Evolutionary conservation across 148 eudicot genomes (phyloP).

Genomic region (Cornus florida): DNA sequence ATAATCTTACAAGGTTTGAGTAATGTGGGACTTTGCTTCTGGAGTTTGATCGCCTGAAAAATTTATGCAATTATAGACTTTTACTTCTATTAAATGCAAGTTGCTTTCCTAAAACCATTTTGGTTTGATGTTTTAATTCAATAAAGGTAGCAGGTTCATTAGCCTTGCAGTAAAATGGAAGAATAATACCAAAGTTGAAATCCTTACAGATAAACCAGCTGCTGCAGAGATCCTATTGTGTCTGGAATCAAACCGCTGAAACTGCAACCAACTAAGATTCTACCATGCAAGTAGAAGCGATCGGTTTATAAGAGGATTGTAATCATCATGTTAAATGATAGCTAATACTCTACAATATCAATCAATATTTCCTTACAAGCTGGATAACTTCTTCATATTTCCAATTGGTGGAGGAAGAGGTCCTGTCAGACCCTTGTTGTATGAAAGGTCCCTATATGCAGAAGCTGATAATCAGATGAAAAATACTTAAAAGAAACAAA

Average conservation of each 20-base stretch:
- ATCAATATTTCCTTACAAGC: conserved; percentile 47
- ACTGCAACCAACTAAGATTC: conserved; percentile 70
- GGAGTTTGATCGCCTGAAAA: background rate
- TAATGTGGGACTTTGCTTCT: background rate
- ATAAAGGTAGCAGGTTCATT: background rate
- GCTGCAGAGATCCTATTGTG: conserved; percentile 55
- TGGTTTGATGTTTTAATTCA: background rate
- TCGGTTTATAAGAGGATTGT: background rate
- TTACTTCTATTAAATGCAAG: background rate
- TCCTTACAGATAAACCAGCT: conserved; percentile 64
- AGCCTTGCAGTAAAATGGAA: background rate
- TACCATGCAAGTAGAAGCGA: conserved; percentile 23
- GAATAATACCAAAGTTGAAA: background rate
- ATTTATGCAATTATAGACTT: background rate
- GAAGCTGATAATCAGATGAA: background rate
- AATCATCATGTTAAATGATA: background rate
- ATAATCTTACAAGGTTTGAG: background rate
- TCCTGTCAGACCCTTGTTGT: conserved; percentile 64
- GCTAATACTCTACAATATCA: background rate
- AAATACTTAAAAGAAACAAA: background rate
- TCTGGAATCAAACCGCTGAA: conserved; percentile 72
- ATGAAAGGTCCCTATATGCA: conserved; percentile 70
- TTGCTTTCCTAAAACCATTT: background rate
- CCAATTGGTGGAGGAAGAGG: conserved; percentile 66
- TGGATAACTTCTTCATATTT: conserved; percentile 47